phyloP scores from a whole-genome alignment of 345 rosid species.

The Kandelia obovata region DNA sequence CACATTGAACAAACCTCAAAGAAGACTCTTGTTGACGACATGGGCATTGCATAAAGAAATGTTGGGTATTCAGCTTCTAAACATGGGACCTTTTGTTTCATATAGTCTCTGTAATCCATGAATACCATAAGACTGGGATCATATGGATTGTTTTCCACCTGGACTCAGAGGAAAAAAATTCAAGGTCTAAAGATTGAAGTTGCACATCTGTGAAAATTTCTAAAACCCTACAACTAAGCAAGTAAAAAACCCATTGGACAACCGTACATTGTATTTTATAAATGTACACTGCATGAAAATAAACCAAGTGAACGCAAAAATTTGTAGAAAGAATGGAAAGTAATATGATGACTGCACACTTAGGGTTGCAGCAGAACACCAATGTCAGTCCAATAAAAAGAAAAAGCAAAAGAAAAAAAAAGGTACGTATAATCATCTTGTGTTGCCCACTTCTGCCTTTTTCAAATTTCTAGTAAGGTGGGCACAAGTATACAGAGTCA shows the following conservation, averaged over 20 bases:
- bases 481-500: too few relatives aligned
- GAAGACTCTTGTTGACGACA: conserved; percentile 80
- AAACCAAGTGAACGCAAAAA: too few relatives aligned
- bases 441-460: too few relatives aligned
- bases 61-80: conserved; percentile 74
- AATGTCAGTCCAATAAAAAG: not conserved
- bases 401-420: too few relatives aligned
- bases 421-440: too few relatives aligned
- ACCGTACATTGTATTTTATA: too few relatives aligned
- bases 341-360: not conserved
- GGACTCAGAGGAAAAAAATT: conserved; percentile 19
- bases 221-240: not conserved
- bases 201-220: not conserved
- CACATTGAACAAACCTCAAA: conserved; percentile 58
- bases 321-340: not conserved
- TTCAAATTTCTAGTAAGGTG: too few relatives aligned
- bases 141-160: conserved; percentile 95
- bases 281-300: too few relatives aligned
- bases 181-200: not conserved
- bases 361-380: not conserved
- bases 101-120: conserved; percentile 92
- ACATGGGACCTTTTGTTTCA: conserved; percentile 44
- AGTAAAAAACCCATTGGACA: not conserved
- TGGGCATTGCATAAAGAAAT: conserved; percentile 85
- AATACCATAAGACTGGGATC: conserved; percentile 95